Conservation (phyloP, 768 basidiomycete species). For the Mycena chlorophos region DNA sequence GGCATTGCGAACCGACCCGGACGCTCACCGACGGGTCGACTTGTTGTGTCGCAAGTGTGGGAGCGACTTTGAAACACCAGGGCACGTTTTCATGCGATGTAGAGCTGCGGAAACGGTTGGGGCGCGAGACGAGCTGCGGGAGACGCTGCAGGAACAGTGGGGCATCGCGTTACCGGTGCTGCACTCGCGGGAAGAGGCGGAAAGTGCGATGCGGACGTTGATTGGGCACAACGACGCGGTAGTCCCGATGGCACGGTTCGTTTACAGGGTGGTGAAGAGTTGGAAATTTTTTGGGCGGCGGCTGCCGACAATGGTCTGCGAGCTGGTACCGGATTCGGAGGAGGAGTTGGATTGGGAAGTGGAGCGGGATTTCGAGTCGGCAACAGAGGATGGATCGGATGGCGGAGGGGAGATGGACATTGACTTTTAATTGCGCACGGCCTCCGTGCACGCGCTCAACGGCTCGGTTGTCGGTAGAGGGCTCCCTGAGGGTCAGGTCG, state of each 20-base stretch:
- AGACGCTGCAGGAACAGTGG: background rate
- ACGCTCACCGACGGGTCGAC: background rate
- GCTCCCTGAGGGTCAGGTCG: conserved; percentile 7
- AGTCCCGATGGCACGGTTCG: background rate
- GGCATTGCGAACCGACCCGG: background rate
- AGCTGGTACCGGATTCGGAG: background rate
- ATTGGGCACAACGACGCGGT: background rate
- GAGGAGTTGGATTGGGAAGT: background rate
- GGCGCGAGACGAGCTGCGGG: background rate
- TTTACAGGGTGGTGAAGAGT: background rate
- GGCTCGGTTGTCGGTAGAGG: background rate
- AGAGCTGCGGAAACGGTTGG: background rate
- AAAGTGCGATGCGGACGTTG: background rate
- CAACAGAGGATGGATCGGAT: conserved; percentile 1
- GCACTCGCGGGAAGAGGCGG: background rate
- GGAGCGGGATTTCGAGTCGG: background rate
- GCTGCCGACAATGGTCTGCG: background rate
- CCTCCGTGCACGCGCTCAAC: background rate
- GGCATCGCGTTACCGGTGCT: background rate
- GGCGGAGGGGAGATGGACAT: background rate
- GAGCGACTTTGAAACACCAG: background rate
- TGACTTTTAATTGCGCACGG: too few species aligned
- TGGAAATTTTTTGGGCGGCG: background rate
- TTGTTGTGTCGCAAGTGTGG: background rate
- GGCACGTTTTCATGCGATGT: background rate